These are phyloP conservation scores for Tubosaeta sp. DNA, from an alignment of 768 basidiomycete genomes.

Conservation along the genomic window DNA sequence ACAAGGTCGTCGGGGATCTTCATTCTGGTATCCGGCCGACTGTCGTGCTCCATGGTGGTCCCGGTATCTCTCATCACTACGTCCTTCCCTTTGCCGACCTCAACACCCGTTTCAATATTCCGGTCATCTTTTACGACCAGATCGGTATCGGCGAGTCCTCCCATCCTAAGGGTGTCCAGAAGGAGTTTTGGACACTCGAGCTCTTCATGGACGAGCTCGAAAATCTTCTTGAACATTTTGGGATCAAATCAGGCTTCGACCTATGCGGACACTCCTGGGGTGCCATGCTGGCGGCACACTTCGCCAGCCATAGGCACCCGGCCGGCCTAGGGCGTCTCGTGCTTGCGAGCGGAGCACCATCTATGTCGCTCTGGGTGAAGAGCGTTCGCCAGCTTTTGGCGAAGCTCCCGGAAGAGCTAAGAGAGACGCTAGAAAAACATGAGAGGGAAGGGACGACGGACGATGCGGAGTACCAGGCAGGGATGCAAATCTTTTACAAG, in stretches of 20 bases:
- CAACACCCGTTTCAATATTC: slow-evolving; percentile 25
- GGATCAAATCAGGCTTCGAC: slow-evolving; percentile 38
- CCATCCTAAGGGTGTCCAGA: slow-evolving; percentile 27
- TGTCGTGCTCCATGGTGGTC: slow-evolving; percentile 46
- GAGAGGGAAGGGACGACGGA: slow-evolving; percentile 33
- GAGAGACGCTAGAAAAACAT: slow-evolving; percentile 28
- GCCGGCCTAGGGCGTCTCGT: slow-evolving; percentile 35
- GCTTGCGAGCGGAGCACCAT: slow-evolving; percentile 31
- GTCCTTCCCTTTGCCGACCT: slow-evolving; percentile 38
- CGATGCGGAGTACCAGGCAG: slow-evolving; percentile 32
- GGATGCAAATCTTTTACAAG: slow-evolving; percentile 25
- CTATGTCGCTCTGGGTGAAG: slow-evolving; percentile 25
- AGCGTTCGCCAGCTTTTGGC: slow-evolving; percentile 25
- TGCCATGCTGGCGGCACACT: slow-evolving; percentile 45
- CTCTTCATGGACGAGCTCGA: slow-evolving; percentile 54
- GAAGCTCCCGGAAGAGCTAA: slow-evolving; percentile 25
- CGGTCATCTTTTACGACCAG: slow-evolving; percentile 51
- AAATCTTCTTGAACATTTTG: slow-evolving; percentile 42
- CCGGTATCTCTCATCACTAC: slow-evolving; percentile 37
- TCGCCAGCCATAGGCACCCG: slow-evolving; percentile 37
- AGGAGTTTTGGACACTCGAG: slow-evolving; percentile 41
- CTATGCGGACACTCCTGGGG: slow-evolving; percentile 59
- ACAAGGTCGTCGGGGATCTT: slow-evolving; percentile 41
- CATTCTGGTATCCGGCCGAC: slow-evolving; percentile 31
- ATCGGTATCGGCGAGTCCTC: slow-evolving; percentile 45